Evolutionary conservation across 2,329 filamentous ascomycete species (phyloP).

Genomic region (Alternaria rosae): DNA sequence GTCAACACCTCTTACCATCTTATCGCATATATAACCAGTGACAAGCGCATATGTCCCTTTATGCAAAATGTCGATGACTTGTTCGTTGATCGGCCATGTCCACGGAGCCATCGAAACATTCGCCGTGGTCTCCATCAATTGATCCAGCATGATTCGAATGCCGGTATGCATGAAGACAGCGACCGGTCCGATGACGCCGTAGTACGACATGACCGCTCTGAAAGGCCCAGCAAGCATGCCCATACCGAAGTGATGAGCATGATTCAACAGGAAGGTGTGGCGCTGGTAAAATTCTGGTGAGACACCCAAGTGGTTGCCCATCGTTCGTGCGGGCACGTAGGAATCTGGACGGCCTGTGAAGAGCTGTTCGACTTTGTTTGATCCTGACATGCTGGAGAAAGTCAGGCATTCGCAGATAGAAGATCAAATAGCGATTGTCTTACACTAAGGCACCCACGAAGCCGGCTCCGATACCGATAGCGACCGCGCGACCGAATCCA

Average conservation of each 20-base stretch:
- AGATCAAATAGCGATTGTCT: not conserved
- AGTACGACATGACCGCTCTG: conserved; percentile 38
- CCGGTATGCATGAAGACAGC: conserved; percentile 40
- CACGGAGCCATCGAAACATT: conserved; percentile 41
- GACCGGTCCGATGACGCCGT: conserved; percentile 44
- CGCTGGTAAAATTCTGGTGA: conserved; percentile 12
- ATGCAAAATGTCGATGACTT: conserved; percentile 41
- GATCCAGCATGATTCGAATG: conserved; percentile 39
- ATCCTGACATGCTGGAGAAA: conserved; percentile 35
- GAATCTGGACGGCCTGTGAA: conserved; percentile 39
- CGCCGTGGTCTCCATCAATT: conserved; percentile 39
- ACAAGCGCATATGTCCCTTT: conserved; percentile 39
- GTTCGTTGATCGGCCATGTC: conserved; percentile 46
- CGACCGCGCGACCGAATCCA: conserved; percentile 26
- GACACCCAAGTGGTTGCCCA: conserved; percentile 36
- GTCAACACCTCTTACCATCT: conserved; percentile 23
- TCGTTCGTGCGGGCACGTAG: conserved; percentile 41
- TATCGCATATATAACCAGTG: conserved; percentile 37
- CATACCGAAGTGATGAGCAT: conserved; percentile 38
- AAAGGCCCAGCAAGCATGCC: conserved; percentile 39
- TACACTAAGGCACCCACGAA: conserved; percentile 24
- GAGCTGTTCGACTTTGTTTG: conserved; percentile 39
- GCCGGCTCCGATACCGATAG: conserved; percentile 26
- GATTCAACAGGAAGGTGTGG: conserved; percentile 35
- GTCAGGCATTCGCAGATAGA: not conserved